Evolutionary conservation across 805 yeast species (phyloP).

Genomic region (Nakazawaea wickerhamii): DNA sequence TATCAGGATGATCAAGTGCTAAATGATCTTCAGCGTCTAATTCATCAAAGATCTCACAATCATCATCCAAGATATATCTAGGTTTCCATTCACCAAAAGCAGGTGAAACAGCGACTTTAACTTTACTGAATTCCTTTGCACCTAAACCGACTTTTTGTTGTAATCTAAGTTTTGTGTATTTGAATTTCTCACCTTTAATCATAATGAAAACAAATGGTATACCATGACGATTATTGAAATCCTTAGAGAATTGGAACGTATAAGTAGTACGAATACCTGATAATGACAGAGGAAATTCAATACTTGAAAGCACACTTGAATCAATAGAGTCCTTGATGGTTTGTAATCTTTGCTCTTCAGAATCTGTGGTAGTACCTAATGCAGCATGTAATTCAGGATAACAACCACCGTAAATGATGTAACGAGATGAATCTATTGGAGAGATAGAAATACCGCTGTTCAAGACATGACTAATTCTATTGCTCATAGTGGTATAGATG

Average conservation of each 20-base stretch:
- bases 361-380: slow-evolving; percentile 29
- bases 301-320: neutral
- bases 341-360: slow-evolving; percentile 3
- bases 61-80: slow-evolving; percentile 48
- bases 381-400: slow-evolving; percentile 33
- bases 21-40: slow-evolving; percentile 47
- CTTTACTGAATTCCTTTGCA: slow-evolving; percentile 72
- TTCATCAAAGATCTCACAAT: slow-evolving; percentile 49
- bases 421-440: slow-evolving; percentile 26
- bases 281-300: slow-evolving; percentile 2
- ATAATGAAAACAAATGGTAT: slow-evolving; percentile 77
- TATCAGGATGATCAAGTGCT: slow-evolving; percentile 86
- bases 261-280: slow-evolving; percentile 11
- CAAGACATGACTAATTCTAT: slow-evolving; percentile 10
- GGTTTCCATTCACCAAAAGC: slow-evolving; percentile 30
- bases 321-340: slow-evolving; percentile 8
- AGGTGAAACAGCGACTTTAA: slow-evolving; percentile 57
- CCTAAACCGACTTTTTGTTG: slow-evolving; percentile 70
- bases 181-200: slow-evolving; percentile 59
- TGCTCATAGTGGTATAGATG: slow-evolving; percentile 47
- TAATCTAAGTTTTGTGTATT: slow-evolving; percentile 60
- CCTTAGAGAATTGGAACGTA: slow-evolving; percentile 69
- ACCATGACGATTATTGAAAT: slow-evolving; percentile 65
- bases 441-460: slow-evolving; percentile 30
- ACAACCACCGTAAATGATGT: slow-evolving; percentile 35